Conservation (phyloP, 768 basidiomycete genomes). For the Suillus occidentalis region DNA sequence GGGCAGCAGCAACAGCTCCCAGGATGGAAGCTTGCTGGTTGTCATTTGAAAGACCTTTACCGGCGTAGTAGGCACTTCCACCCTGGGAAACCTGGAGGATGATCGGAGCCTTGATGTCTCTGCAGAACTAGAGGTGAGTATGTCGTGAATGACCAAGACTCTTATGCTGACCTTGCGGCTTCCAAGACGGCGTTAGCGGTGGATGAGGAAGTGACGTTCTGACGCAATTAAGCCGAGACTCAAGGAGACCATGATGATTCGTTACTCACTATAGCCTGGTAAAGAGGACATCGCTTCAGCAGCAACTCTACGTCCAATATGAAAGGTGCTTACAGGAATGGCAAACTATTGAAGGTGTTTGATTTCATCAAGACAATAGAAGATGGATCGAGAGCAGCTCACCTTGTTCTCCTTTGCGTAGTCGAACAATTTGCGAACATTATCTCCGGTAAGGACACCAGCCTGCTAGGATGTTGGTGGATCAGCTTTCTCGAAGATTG, state of each 20-base stretch:
- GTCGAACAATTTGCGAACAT: conserved; percentile 93
- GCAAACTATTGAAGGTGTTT: conserved; percentile 56
- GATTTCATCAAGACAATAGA: conserved; percentile 7
- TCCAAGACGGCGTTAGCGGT: conserved; percentile 93
- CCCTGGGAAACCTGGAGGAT: conserved; percentile 98
- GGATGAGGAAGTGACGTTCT: conserved; percentile 98
- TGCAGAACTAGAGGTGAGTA: conserved; percentile 28
- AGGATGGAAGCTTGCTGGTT: conserved; percentile 92
- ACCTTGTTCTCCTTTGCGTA: conserved; percentile 91
- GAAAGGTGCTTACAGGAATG: conserved; percentile 65
- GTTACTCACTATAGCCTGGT: conserved; percentile 74
- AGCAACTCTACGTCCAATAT: neutral
- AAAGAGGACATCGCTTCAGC: neutral
- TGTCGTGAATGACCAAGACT: conserved; percentile 4
- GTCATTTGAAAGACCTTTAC: conserved; percentile 93
- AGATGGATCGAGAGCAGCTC: conserved; percentile 20
- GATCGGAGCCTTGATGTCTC: conserved; percentile 95
- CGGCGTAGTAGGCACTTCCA: conserved; percentile 93
- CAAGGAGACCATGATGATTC: neutral
- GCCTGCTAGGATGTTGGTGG: conserved; percentile 47
- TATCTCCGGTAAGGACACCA: conserved; percentile 93
- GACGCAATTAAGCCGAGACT: conserved; percentile 9
- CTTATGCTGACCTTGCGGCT: conserved; percentile 72
- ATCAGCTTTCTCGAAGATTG: conserved; percentile 3
- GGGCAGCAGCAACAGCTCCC: conserved; percentile 91